phyloP scores from a whole-genome alignment of 768 basidiomycete genomes.

The Galerina sulciceps region DNA sequence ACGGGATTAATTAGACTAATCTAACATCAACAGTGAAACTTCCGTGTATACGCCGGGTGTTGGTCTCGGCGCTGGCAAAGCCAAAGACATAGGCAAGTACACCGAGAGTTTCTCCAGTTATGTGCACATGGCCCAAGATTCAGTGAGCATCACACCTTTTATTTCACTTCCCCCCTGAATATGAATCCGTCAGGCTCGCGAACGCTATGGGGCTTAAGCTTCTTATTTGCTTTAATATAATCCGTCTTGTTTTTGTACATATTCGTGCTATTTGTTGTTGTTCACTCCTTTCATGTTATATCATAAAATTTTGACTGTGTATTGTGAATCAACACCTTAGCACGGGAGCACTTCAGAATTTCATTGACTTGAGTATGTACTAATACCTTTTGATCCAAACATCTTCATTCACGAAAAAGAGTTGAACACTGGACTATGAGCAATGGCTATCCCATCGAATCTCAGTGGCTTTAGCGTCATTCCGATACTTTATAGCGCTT shows the following conservation, averaged over 20 bases:
- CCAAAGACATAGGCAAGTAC: slow-evolving; percentile 77
- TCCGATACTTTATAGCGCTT: slow-evolving; percentile 44
- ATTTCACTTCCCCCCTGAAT: slow-evolving; percentile 8
- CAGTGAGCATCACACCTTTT: slow-evolving; percentile 43
- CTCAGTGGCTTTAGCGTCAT: slow-evolving; percentile 55
- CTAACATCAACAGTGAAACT: slow-evolving; percentile 58
- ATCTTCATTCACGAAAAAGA: no score
- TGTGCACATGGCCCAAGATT: slow-evolving; percentile 73
- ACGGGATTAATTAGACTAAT: slow-evolving; percentile 4
- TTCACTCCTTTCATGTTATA: no score
- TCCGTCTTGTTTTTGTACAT: neutral
- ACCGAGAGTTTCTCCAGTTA: slow-evolving; percentile 72
- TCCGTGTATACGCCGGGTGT: slow-evolving; percentile 88
- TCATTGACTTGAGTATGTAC: no score
- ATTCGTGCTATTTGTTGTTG: neutral
- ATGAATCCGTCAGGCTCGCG: slow-evolving; percentile 36
- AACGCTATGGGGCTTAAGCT: slow-evolving; percentile 39
- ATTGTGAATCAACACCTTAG: no score
- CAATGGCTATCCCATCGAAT: slow-evolving; percentile 32
- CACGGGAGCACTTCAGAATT: no score
- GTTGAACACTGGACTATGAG: no score
- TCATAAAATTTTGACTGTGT: no score
- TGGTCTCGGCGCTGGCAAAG: slow-evolving; percentile 92
- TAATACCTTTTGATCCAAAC: no score
- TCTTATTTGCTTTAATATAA: no score